Conservation (phyloP, 2,329 filamentous ascomycete species). For the Periconia sp. region DNA sequence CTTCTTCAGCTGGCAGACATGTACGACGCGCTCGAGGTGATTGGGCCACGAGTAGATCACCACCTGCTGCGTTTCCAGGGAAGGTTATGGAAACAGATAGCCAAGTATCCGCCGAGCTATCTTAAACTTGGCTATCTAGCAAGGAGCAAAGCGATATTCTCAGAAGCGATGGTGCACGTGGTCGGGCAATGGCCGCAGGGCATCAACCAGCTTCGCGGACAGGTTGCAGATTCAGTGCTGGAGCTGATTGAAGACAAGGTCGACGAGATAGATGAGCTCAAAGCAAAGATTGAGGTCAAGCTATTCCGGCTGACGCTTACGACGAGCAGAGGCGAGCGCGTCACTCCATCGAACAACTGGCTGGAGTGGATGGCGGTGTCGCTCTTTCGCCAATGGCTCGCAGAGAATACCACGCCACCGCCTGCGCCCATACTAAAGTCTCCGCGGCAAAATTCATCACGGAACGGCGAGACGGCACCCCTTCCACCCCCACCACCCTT, state of each 20-base stretch:
- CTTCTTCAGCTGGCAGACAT: constrained; percentile 89
- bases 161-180: constrained; percentile 85
- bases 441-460: constrained; percentile 43
- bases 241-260: constrained; percentile 96
- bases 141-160: constrained; percentile 77
- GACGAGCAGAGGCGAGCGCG: constrained; percentile 80
- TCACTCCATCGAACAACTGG: constrained; percentile 79
- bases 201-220: constrained; percentile 72
- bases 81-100: constrained; percentile 92
- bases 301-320: constrained; percentile 82
- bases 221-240: constrained; percentile 76
- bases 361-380: constrained; percentile 89
- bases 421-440: constrained; percentile 60
- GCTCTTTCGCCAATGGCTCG: constrained; percentile 90
- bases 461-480: constrained; percentile 24
- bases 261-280: constrained; percentile 84
- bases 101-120: constrained; percentile 93
- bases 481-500: constrained; percentile 53
- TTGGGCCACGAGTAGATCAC: constrained; percentile 89
- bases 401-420: constrained; percentile 82
- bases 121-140: constrained; percentile 87
- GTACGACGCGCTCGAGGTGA: constrained; percentile 88
- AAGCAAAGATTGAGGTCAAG: constrained; percentile 78
- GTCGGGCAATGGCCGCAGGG: constrained; percentile 92
- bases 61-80: constrained; percentile 91